phyloP scores from a whole-genome alignment of 2,329 filamentous ascomycete species.

The Neoscytalidium dimidiatum region DNA sequence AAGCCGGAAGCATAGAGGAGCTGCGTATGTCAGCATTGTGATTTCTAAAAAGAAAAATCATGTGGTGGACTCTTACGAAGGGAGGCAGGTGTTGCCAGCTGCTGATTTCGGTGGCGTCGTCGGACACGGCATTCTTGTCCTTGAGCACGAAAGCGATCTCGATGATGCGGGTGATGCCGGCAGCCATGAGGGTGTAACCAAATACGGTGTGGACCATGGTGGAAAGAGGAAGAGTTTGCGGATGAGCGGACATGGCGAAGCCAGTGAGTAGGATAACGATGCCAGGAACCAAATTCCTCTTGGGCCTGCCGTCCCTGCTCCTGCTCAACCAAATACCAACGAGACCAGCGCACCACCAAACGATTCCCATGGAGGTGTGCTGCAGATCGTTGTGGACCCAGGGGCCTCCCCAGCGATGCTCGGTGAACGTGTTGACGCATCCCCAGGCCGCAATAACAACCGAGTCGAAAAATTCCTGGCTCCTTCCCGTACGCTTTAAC shows the following conservation, averaged over 20 bases:
- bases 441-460: slow-evolving; percentile 91
- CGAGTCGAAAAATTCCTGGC: slow-evolving; percentile 96
- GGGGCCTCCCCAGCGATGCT: slow-evolving; percentile 85
- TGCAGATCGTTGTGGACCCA: slow-evolving; percentile 96
- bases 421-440: slow-evolving; percentile 96
- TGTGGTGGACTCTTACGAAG: slow-evolving; percentile 68
- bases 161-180: slow-evolving; percentile 79
- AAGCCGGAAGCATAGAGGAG: slow-evolving; percentile 90
- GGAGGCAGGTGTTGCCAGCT: slow-evolving; percentile 72
- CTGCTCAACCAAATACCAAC: slow-evolving; percentile 90
- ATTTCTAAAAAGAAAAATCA: too few species aligned
- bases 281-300: slow-evolving; percentile 89
- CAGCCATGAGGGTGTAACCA: slow-evolving; percentile 93
- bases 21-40: slow-evolving; percentile 49
- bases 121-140: slow-evolving; percentile 66
- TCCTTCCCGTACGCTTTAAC: slow-evolving; percentile 78
- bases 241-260: slow-evolving; percentile 92
- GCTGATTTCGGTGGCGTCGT: slow-evolving; percentile 69
- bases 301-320: slow-evolving; percentile 78
- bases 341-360: slow-evolving; percentile 96
- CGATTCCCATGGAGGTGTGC: slow-evolving; percentile 98
- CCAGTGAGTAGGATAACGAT: slow-evolving; percentile 91
- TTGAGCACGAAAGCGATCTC: slow-evolving; percentile 86
- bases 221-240: slow-evolving; percentile 80
- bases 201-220: slow-evolving; percentile 88